phyloP scores from a whole-genome alignment of 1,139 yeast genomes.

The Sporopachydermia cereana region DNA sequence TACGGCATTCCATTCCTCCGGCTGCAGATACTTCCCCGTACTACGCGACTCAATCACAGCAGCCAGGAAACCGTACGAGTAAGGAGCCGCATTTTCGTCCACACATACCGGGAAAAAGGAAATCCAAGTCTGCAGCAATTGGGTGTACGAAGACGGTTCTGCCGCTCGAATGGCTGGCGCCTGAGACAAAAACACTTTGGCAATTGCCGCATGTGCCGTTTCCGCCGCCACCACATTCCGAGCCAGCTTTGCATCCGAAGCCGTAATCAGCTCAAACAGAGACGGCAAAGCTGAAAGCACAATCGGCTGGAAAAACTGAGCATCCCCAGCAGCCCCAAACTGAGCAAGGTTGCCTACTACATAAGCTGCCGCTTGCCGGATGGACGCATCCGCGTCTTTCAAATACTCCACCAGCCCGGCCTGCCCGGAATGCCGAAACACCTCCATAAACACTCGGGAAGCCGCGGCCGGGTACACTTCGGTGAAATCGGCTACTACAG shows the following conservation, averaged over 20 bases:
- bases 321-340: constrained; percentile 41
- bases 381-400: constrained; percentile 50
- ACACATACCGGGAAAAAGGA: constrained; percentile 68
- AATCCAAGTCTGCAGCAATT: constrained; percentile 54
- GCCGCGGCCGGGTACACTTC: constrained; percentile 45
- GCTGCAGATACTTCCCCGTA: background rate
- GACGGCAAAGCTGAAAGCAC: constrained; percentile 48
- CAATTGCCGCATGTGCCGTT: constrained; percentile 70
- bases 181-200: constrained; percentile 41
- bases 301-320: background rate
- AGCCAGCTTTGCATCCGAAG: constrained; percentile 79
- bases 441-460: background rate
- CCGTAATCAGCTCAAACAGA: constrained; percentile 58
- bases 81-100: constrained; percentile 89
- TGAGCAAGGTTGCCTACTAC: constrained; percentile 84
- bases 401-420: constrained; percentile 44
- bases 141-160: background rate
- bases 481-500: constrained; percentile 68
- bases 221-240: constrained; percentile 85
- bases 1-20: background rate
- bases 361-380: constrained; percentile 83
- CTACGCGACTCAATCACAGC: constrained; percentile 44
- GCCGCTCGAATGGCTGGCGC: constrained; percentile 1
- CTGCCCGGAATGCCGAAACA: background rate
- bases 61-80: constrained; percentile 63